phyloP scores from a whole-genome alignment of 2,329 filamentous ascomycete species.

The Hypoxylon sp. region DNA sequence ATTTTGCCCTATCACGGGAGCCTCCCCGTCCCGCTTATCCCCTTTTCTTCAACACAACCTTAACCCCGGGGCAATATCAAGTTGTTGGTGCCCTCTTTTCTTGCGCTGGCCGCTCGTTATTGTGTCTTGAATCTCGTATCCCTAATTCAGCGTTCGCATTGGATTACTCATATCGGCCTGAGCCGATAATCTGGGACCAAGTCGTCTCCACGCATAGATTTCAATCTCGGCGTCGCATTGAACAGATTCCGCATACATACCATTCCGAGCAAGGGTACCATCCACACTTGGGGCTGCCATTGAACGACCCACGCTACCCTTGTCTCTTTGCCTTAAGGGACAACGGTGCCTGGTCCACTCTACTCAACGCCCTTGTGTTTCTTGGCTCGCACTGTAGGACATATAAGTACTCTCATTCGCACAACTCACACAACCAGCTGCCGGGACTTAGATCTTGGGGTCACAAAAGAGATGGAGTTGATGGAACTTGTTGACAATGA shows the following conservation, averaged over 20 bases:
- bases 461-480: constrained; percentile 69
- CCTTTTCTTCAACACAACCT: constrained; percentile 17
- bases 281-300: constrained; percentile 49
- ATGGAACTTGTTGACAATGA: constrained; percentile 76
- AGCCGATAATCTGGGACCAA: constrained; percentile 47
- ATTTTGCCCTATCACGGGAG: constrained; percentile 15
- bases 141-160: constrained; percentile 32
- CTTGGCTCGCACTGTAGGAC: constrained; percentile 44
- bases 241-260: constrained; percentile 56
- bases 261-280: constrained; percentile 55
- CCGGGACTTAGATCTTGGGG: constrained; percentile 38
- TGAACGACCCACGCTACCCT: constrained; percentile 52
- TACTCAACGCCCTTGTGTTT: constrained; percentile 37
- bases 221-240: constrained; percentile 56
- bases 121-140: constrained; percentile 23
- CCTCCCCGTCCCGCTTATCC: constrained; percentile 9
- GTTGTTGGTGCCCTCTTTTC: constrained; percentile 8
- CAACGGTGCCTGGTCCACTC: constrained; percentile 48
- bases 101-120: constrained; percentile 42
- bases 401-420: constrained; percentile 55
- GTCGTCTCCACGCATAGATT: constrained; percentile 54
- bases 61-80: constrained; percentile 23
- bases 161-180: constrained; percentile 38
- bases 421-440: constrained; percentile 41
- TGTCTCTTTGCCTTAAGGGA: constrained; percentile 45